phyloP scores from a whole-genome alignment of 352 stramenopile genomes.

The Phytophthora fragariae region DNA sequence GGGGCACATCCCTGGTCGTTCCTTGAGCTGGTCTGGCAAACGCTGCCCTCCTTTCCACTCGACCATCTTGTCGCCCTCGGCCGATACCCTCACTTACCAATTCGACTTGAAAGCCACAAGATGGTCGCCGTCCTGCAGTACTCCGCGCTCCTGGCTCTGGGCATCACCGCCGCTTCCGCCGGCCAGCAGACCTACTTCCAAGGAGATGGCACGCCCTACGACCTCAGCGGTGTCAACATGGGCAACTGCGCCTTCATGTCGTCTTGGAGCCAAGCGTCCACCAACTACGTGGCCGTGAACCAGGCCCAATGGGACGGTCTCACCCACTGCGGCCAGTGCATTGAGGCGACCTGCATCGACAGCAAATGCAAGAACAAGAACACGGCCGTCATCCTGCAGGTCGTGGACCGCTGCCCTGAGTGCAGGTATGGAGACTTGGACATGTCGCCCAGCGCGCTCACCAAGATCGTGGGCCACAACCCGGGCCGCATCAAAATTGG shows the following conservation, averaged over 20 bases:
- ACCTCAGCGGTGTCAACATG: conserved; percentile 18
- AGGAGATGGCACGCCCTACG: conserved; percentile 30
- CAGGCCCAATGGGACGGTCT: conserved; percentile 36
- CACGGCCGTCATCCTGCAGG: conserved; percentile 31
- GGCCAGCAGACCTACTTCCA: conserved; percentile 31
- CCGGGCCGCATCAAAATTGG: conserved; percentile 39
- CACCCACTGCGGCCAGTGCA: conserved; percentile 38
- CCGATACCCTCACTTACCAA: conserved; percentile 21
- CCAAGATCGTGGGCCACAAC: conserved; percentile 38
- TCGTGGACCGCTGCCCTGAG: conserved; percentile 32
- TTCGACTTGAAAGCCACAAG: conserved; percentile 26
- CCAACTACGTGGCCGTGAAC: conserved; percentile 40
- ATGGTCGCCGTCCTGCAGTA: conserved; percentile 34
- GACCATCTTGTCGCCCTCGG: neutral
- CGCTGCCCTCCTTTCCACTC: conserved; percentile 26
- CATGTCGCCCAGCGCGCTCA: conserved; percentile 34
- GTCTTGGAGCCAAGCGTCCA: conserved; percentile 27
- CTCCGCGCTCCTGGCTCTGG: conserved; percentile 26
- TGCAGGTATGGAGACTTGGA: conserved; percentile 37
- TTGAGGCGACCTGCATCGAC: conserved; percentile 39
- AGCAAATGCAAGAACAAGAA: conserved; percentile 37
- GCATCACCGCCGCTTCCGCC: conserved; percentile 17
- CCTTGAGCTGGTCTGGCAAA: conserved; percentile 26
- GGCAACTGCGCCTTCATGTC: conserved; percentile 41
- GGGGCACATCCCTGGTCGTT: conserved; percentile 30